Evolutionary conservation across 345 rosid genomes (phyloP).

Genomic region (Gossypium raimondii): DNA sequence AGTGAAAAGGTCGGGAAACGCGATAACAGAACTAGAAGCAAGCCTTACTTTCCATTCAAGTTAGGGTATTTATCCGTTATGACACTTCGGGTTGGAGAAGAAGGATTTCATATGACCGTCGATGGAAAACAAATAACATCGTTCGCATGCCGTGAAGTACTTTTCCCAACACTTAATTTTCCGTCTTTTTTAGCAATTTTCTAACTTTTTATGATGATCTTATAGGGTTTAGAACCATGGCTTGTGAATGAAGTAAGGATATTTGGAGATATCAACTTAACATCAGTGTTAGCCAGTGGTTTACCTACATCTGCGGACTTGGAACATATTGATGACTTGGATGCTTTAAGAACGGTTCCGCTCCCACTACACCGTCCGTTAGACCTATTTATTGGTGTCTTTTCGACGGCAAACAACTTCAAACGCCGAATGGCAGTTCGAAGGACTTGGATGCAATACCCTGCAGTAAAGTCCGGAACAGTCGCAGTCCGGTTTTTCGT

Average conservation of each 20-base stretch:
- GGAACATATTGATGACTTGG: conserved; percentile 66
- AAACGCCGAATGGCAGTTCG: conserved; percentile 94
- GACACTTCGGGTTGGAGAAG: conserved; percentile 83
- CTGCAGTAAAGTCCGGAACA: conserved; percentile 59
- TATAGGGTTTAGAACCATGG: conserved; percentile 94
- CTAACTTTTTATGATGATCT: neutral
- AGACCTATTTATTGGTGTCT: conserved; percentile 88
- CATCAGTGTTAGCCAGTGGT: conserved; percentile 84
- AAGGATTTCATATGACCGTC: conserved; percentile 90
- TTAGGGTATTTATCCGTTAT: conserved; percentile 74
- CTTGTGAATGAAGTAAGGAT: conserved; percentile 81
- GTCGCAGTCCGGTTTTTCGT: conserved; percentile 93
- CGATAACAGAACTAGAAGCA: conserved; percentile 39
- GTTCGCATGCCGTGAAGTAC: conserved; percentile 92
- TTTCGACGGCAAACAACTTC: conserved; percentile 94
- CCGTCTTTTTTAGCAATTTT: neutral
- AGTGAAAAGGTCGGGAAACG: conserved; percentile 71
- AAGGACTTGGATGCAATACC: conserved; percentile 96
- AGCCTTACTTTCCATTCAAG: conserved; percentile 80
- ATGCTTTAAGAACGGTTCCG: conserved; percentile 54
- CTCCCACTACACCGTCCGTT: conserved; percentile 42
- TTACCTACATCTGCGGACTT: conserved; percentile 87
- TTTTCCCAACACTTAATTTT: conserved; percentile 11
- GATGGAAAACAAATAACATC: conserved; percentile 98
- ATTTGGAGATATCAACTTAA: conserved; percentile 64